Percentiles rank a stretch among this genome's conserved stretches.
phyloP scores from a whole-genome alignment of 805 yeast species.

The Kazachstania viticola region DNA sequence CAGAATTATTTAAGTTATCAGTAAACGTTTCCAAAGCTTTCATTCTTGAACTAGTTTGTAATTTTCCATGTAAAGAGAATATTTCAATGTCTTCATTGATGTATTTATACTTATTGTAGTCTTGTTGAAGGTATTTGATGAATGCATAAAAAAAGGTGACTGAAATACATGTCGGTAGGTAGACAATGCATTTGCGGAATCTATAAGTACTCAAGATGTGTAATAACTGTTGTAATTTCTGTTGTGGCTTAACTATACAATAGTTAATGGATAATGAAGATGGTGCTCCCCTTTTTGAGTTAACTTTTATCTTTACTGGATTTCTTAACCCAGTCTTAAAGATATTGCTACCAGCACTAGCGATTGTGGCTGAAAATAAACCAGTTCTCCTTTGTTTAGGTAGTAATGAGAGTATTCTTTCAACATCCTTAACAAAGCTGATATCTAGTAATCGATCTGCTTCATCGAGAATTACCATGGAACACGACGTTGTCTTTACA shows the following conservation, averaged over 20 bases:
- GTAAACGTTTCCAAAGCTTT: constrained; percentile 58
- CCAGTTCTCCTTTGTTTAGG: constrained; percentile 94
- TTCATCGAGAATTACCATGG: constrained; percentile 75
- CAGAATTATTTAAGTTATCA: constrained; percentile 36
- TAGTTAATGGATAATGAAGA: constrained; percentile 51
- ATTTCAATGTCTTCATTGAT: constrained; percentile 30
- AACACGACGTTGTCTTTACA: constrained; percentile 54
- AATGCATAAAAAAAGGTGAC: constrained; percentile 67
- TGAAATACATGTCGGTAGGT: constrained; percentile 80
- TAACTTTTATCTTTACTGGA: constrained; percentile 81
- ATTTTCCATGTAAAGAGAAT: constrained; percentile 81
- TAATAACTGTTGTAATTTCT: constrained; percentile 50
- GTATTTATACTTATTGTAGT: constrained; percentile 9
- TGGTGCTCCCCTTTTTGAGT: constrained; percentile 45
- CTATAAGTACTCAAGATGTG: constrained; percentile 40
- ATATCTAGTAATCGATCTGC: constrained; percentile 82
- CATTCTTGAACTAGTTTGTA: constrained; percentile 67
- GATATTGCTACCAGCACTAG: constrained; percentile 66
- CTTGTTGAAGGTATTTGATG: constrained; percentile 32
- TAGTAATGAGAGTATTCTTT: constrained; percentile 49
- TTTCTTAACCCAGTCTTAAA: constrained; percentile 86
- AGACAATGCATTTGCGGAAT: constrained; percentile 76
- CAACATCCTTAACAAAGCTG: constrained; percentile 60
- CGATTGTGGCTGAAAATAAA: constrained; percentile 84
- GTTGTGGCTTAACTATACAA: constrained; percentile 44